Base-by-base conservation (phyloP, 352 stramenopile genomes). In the Phytophthora fragariaefolia region DNA sequence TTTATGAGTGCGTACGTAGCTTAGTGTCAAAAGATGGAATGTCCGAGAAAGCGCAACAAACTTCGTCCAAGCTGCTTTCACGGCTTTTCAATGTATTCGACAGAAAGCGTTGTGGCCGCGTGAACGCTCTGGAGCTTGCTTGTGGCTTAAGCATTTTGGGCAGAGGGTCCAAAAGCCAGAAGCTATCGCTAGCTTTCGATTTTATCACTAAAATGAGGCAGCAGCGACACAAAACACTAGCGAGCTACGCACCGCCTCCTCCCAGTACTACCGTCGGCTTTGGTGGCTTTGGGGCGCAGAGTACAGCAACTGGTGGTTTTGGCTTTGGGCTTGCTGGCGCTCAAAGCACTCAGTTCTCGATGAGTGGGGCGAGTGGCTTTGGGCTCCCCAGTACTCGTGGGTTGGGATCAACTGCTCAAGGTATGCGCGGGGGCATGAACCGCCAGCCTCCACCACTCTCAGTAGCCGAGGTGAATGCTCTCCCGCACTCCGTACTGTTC, bases 21-120 rank as follows among this genome's bases (percentile, higher is more conserved):
- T 60, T 96, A 24, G 87, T 96, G 13, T 75, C 84, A 2, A 93
- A 91, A 49, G 70, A 92, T 13, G 75, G 78, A 12, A 93, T 93
- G 83, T 79, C 79, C 0, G 87, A 95, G 49, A 92, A 95, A 53
- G 85, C 86, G 2, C 89, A 96, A 55, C 87, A 96, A 45, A 90
- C 86, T 3, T 92, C 85, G 27, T 96, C 89, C 1, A 93, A 95
- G 59, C 27, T 95, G 15, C 74, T 96, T 5, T 93, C 87, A 1
- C 78, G 89, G 7, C 63, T 96, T 10, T 96, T 95, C 30, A 93
- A 93, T 30, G 86, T 93, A 12, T 96, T 93, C 40, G 89, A 96
- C 66, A 84, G 87, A 43, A 95, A 93, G 43, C 82, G 87, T 18
- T 84, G 78, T 40, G 87, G 87, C 28, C 85, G 86, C 36, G 89